These are phyloP conservation scores for Porcisia hertigi DNA, from an alignment of 208 protist genomes.

Conservation along the genomic window DNA sequence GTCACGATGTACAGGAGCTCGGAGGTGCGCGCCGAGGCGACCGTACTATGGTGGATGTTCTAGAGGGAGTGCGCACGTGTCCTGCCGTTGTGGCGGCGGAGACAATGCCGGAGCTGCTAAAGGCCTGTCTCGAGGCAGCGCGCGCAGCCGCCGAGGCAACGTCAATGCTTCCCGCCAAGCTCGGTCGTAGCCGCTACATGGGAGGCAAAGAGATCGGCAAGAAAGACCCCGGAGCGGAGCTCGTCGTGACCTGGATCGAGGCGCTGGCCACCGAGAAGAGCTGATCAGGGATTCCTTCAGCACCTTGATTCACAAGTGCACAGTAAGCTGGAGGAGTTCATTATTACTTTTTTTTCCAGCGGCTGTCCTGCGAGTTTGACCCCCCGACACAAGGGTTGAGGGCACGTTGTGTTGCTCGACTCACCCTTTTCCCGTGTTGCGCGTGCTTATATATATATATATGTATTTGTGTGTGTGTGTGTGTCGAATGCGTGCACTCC, in stretches of 20 bases:
- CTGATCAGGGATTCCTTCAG: background rate
- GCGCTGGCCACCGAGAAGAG: conserved; percentile 5
- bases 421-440: no score
- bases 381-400: no score
- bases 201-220: conserved; percentile 62
- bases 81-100: conserved; percentile 32
- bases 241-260: conserved; percentile 51
- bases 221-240: conserved; percentile 58
- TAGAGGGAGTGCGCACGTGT: conserved; percentile 41
- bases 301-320: background rate
- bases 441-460: no score
- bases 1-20: conserved; percentile 46
- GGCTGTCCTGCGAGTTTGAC: no score
- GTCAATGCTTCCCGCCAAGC: conserved; percentile 46
- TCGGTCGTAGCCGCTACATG: conserved; percentile 57
- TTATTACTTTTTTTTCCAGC: no score
- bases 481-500: no score
- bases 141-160: conserved; percentile 33
- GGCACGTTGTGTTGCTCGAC: no score
- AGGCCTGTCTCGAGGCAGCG: conserved; percentile 39
- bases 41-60: conserved; percentile 73
- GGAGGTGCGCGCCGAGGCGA: conserved; percentile 53
- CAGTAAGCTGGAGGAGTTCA: background rate
- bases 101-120: conserved; percentile 39
- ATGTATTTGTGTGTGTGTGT: no score